Evolutionary conservation across 2,329 filamentous ascomycete genomes (phyloP), one percentile per base, ranked within the genome.

Genomic region (Verticillium nubilum): DNA sequence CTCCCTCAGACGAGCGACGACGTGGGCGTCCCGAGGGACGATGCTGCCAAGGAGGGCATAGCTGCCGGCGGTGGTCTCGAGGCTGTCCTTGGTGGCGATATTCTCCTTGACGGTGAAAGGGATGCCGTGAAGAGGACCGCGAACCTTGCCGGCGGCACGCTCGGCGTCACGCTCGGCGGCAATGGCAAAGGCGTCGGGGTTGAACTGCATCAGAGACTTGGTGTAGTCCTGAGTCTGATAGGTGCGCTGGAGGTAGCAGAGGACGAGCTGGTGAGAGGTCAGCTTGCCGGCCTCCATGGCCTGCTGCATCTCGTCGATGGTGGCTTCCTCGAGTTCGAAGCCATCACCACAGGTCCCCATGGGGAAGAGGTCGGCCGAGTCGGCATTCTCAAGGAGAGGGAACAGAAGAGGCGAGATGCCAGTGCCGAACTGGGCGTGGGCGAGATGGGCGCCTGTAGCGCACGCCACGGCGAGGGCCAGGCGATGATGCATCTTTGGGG

Each of bases 81-180:
- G 83, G 57, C 81, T 81, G 69, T 91, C 89, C 63, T 85, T 85
- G 9, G 82, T 85, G 26, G 80, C 86, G 58, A 90, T 88, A 68
- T 88, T 89, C 68, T 92, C 89, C 72, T 92, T 92, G 63, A 91
- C 83, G 2, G 88, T 77, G 69, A 90, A 90, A 0, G 90, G 89
- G 52, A 93, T 90, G 3, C 89, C 89, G 69, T 92, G 89, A 1
- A 93, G 78, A 1, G 85, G 84, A 1, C 88, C 82, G n/a, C 86
- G 81, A 10, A 86, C 70, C 42, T 74, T 76, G 26, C 86, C 86
- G 1, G 73, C 66, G 13, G 69, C 67, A 19, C 89, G 80, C 71
- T 92, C 88, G 0, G 67, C 69, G 65, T 92, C 89, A 29, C 86
- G 75, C 15, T 76, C 67, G 5, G 74, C 73, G 3, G 89, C 89